Evolutionary conservation across 1,284 basidiomycete genomes (phyloP).

Genomic region (Apiotrichum brassicae): DNA sequence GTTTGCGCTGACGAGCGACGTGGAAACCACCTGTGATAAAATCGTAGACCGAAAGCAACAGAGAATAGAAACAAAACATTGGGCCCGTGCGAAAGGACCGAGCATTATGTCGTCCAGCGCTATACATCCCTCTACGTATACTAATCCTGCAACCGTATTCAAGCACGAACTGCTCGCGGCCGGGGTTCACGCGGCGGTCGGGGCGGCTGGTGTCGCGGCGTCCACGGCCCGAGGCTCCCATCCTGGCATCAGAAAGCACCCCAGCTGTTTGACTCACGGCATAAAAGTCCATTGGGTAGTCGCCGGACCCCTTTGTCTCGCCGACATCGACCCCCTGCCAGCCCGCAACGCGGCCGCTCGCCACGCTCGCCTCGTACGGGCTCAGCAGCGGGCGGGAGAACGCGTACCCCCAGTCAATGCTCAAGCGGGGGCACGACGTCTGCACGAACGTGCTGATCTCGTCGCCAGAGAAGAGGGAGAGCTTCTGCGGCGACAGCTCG

Average conservation of each 20-base stretch:
- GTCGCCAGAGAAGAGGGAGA: constrained; percentile 60
- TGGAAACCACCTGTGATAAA: too few relatives aligned
- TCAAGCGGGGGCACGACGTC: constrained; percentile 29
- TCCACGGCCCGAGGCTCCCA: constrained; percentile 44
- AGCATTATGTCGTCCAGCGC: too few relatives aligned
- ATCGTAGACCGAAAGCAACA: too few relatives aligned
- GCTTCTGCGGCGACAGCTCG: constrained; percentile 89
- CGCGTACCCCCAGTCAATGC: constrained; percentile 96
- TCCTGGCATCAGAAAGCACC: constrained; percentile 15
- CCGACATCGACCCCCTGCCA: constrained; percentile 38
- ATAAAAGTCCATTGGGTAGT: constrained; percentile 97
- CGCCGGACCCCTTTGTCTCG: constrained; percentile 37
- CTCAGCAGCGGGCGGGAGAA: constrained; percentile 83
- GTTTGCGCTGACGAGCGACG: too few relatives aligned
- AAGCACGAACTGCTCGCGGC: too few relatives aligned
- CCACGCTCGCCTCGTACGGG: constrained; percentile 90
- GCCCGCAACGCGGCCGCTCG: constrained; percentile 60
- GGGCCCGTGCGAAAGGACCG: too few relatives aligned
- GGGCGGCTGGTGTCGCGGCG: constrained; percentile 36
- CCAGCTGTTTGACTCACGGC: constrained; percentile 56
- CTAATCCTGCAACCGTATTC: too few relatives aligned
- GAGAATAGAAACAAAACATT: too few relatives aligned
- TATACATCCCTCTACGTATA: too few relatives aligned
- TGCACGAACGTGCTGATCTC: constrained; percentile 23
- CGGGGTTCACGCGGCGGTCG: constrained; percentile 5